Evolutionary conservation across 768 basidiomycete genomes (phyloP).

Genomic region (Piloderma croceum): DNA sequence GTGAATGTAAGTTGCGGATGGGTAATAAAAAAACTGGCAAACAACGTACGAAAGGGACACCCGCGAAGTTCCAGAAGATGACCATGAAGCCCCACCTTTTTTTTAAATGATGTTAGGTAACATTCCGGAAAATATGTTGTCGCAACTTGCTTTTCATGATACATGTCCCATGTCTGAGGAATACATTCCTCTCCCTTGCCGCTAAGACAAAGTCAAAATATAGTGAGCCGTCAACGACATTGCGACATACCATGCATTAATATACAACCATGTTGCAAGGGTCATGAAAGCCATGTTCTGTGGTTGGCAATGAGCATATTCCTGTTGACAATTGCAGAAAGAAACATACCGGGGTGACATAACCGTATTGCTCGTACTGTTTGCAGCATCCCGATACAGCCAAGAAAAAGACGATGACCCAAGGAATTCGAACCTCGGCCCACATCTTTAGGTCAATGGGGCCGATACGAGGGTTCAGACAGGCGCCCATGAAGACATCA

Average conservation of each 20-base stretch:
- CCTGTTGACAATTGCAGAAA: conserved; percentile 1
- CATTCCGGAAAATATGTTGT: conserved; percentile 1
- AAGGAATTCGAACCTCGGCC: conserved; percentile 94
- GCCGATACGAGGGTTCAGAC: conserved; percentile 89
- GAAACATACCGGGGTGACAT: conserved; percentile 79
- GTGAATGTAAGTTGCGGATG: conserved; percentile 5
- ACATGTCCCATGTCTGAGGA: conserved; percentile 99
- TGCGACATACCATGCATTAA: conserved; percentile 78
- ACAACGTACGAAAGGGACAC: conserved; percentile 79
- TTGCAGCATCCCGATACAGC: conserved; percentile 90
- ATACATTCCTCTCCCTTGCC: conserved; percentile 94
- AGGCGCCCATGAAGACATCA: conserved; percentile 95
- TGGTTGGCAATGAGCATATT: background rate
- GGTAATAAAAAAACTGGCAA: background rate
- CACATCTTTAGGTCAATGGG: conserved; percentile 97
- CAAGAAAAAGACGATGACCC: conserved; percentile 93
- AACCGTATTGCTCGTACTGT: conserved; percentile 89
- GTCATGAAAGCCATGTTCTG: conserved; percentile 98
- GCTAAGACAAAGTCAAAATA: conserved; percentile 30
- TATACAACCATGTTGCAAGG: conserved; percentile 90
- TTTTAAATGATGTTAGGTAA: conserved; percentile 1
- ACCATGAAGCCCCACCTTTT: conserved; percentile 89
- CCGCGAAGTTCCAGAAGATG: conserved; percentile 96
- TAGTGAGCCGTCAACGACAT: background rate
- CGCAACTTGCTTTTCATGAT: conserved; percentile 78